Conservation (phyloP, 345 rosid genomes). For the Litchi chinensis region DNA sequence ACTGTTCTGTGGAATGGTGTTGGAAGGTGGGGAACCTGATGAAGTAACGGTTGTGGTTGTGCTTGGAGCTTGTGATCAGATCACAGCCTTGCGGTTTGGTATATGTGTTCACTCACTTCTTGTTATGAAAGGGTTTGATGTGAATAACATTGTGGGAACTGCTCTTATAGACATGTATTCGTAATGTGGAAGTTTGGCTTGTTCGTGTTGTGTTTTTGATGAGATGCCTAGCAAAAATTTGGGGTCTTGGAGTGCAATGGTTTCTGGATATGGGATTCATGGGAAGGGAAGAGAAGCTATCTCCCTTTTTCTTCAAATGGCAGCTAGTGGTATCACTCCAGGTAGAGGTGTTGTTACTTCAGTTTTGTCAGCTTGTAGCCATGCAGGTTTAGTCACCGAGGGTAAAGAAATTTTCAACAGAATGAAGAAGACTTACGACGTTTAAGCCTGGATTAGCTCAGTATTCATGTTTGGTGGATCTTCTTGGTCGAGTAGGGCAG, state of each 20-base stretch:
- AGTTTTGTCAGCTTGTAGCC: slow-evolving; percentile 39
- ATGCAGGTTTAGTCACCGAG: slow-evolving; percentile 33
- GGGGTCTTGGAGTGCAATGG: slow-evolving; percentile 31
- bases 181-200: slow-evolving; percentile 32
- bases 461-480: slow-evolving; percentile 33
- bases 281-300: slow-evolving; percentile 31
- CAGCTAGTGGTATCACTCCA: slow-evolving; percentile 16
- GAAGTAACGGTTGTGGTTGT: slow-evolving; percentile 28
- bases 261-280: slow-evolving; percentile 32
- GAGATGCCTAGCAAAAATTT: slow-evolving; percentile 26
- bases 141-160: slow-evolving; percentile 22
- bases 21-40: slow-evolving; percentile 23
- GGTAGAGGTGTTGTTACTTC: slow-evolving; percentile 32
- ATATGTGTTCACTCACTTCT: slow-evolving; percentile 31
- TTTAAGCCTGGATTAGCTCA: slow-evolving; percentile 24
- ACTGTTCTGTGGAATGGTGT: slow-evolving; percentile 32
- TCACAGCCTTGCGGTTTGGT: slow-evolving; percentile 37
- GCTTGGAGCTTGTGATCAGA: slow-evolving; percentile 32
- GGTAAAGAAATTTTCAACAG: slow-evolving; percentile 31
- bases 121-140: slow-evolving; percentile 24
- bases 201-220: slow-evolving; percentile 21
- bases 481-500: slow-evolving; percentile 32
- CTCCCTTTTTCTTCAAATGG: slow-evolving; percentile 27
- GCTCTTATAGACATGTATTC: slow-evolving; percentile 32
- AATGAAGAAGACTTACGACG: slow-evolving; percentile 18